These are phyloP conservation scores for Xylariaceae sp. DNA, from an alignment of 2,329 filamentous ascomycete species.

Conservation along the genomic window DNA sequence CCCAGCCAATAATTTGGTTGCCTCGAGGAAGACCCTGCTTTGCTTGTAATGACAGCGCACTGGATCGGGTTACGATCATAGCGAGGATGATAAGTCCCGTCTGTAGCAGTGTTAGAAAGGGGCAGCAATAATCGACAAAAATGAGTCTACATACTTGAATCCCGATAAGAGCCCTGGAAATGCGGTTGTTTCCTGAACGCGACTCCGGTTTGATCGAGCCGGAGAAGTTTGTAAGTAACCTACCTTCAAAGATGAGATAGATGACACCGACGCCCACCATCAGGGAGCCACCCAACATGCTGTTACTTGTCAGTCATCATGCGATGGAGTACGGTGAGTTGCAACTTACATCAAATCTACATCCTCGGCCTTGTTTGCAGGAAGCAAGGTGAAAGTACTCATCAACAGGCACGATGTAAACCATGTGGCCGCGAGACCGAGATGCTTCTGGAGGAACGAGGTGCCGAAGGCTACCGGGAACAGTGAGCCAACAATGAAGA, in stretches of 20 bases:
- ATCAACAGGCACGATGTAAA: slow-evolving; percentile 69
- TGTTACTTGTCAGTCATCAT: slow-evolving; percentile 33
- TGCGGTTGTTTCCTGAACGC: slow-evolving; percentile 33
- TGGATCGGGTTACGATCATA: slow-evolving; percentile 82
- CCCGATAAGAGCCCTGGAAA: slow-evolving; percentile 59
- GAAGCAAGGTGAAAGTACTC: slow-evolving; percentile 85
- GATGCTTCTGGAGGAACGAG: slow-evolving; percentile 64
- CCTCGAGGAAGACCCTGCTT: slow-evolving; percentile 79
- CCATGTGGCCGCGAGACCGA: slow-evolving; percentile 64
- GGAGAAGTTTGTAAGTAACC: slow-evolving; percentile 35
- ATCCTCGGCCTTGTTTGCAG: slow-evolving; percentile 76
- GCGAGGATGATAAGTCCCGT: slow-evolving; percentile 74
- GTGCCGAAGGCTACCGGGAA: slow-evolving; percentile 75
- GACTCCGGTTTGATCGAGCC: slow-evolving; percentile 24
- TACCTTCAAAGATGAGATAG: slow-evolving; percentile 77
- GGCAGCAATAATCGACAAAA: slow-evolving; percentile 15
- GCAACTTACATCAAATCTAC: slow-evolving; percentile 39
- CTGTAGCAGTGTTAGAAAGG: slow-evolving; percentile 32
- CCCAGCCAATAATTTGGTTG: slow-evolving; percentile 83
- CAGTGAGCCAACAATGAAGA: slow-evolving; percentile 68
- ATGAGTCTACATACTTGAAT: slow-evolving; percentile 49
- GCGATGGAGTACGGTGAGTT: background rate
- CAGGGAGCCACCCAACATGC: slow-evolving; percentile 66
- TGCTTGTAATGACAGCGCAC: slow-evolving; percentile 76
- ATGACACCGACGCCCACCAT: slow-evolving; percentile 72